Evolutionary conservation across 306 rosid species (phyloP), one percentile per base, ranked within the genome.

Genomic region (Dalbergia oliveri): DNA sequence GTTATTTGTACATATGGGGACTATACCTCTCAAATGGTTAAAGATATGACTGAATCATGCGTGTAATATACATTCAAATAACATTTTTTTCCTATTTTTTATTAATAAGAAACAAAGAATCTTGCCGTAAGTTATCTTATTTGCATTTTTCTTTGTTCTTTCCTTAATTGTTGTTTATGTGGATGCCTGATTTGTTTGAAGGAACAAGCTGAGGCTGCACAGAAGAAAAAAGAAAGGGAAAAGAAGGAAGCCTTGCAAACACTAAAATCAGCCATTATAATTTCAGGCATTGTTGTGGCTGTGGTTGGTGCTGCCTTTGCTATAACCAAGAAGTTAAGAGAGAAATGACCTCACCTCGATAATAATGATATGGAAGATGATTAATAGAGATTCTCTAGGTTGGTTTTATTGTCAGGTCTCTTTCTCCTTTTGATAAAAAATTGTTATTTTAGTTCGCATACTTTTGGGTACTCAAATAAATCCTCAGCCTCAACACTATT

Each of bases 231-330:
- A 60, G 66, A 72, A 54, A 73, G 23, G 34, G 78, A 58, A 54
- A 78, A 80, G 73, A 74, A 75, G 53, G 92, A 84, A 1, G 37
- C 78, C 3, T 26, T 75, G 58, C 88, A 79, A 66, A 69, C 80
- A 18, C 63, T 91, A 8, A 89, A 91, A 78, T 84, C 78, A 7
- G 79, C 81, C 39, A 23, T 91, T 72, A 73, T 89, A n/a, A 57
- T 89, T 60, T 89, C 93, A 11, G 84, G 82, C 23, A 67, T 86
- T 76, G 14, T 86, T 13, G 89, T 88, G 60, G 90, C 90, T 60
- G 78, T 89, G 80, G 89, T 84, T 0, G 91, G 87, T 15, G 88
- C 81, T 0, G 79, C 76, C 68, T 78, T 84, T 13, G 90, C 86
- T 75, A 41, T 91, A 13, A 60, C 86, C 72, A 89, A 89, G 84